Percentiles rank a stretch among this genome's conserved stretches.
phyloP scores from a whole-genome alignment of 139 green algal genomes.

The Monoraphidium neglectum region DNA sequence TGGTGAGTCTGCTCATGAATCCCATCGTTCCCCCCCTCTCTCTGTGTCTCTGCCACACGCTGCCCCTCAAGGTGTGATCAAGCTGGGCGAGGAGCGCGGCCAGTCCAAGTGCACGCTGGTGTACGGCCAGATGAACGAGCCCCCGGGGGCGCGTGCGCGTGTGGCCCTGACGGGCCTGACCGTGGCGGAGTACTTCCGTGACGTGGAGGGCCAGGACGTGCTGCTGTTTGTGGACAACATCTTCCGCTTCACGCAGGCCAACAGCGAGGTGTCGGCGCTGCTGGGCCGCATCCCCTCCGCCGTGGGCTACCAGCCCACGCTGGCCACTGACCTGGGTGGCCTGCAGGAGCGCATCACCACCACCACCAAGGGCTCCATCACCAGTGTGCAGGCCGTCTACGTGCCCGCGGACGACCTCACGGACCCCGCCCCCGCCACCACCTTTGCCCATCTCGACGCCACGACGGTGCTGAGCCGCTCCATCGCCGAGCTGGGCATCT shows the following conservation, averaged over 20 bases:
- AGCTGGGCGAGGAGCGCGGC: constrained; percentile 84
- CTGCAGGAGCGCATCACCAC: constrained; percentile 99
- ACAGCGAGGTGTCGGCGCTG: constrained; percentile 98
- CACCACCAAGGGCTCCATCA: constrained; percentile 99
- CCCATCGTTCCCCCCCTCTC: too few relatives aligned
- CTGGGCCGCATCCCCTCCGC: constrained; percentile 99
- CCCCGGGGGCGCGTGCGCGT: constrained; percentile 95
- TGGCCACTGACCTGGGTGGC: constrained; percentile 96
- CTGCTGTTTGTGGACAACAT: constrained; percentile 99
- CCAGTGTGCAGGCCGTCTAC: constrained; percentile 98
- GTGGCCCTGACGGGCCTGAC: constrained; percentile 97
- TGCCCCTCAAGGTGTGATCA: constrained; percentile 93
- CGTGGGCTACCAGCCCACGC: constrained; percentile 98
- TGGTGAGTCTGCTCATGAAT: too few relatives aligned
- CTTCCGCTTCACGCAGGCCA: constrained; percentile 99
- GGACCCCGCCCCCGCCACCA: constrained; percentile 97
- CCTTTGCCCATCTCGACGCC: constrained; percentile 98
- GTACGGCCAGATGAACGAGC: constrained; percentile 99
- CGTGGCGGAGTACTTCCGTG: constrained; percentile 99
- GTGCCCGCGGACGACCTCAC: constrained; percentile 99
- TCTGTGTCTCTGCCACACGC: too few relatives aligned
- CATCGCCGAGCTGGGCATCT: constrained; percentile 99
- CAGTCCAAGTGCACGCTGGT: constrained; percentile 99
- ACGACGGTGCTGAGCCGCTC: constrained; percentile 98
- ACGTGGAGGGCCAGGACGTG: constrained; percentile 99